phyloP scores from a whole-genome alignment of 306 rosid genomes.

The Lithocarpus polystachyus region DNA sequence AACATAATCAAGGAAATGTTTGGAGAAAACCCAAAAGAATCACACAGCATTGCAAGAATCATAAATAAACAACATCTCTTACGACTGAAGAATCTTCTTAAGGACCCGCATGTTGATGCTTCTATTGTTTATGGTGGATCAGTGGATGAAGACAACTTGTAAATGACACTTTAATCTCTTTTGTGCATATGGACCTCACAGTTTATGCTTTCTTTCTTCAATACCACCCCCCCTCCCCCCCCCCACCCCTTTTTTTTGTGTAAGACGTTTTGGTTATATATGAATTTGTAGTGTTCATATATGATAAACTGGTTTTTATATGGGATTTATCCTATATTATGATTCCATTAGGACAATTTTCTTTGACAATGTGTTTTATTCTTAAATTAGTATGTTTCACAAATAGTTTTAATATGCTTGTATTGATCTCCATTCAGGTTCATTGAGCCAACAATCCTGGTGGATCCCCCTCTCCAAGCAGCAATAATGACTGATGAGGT shows the following conservation, averaged over 20 bases:
- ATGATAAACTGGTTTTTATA: too few species aligned
- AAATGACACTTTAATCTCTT: constrained; percentile 6
- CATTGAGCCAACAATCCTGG: constrained; percentile 75
- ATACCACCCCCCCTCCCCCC: too few species aligned
- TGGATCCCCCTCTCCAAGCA: constrained; percentile 67
- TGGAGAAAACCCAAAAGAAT: constrained; percentile 47
- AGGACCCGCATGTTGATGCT: constrained; percentile 38
- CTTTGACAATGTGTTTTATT: too few species aligned
- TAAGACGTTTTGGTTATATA: too few species aligned
- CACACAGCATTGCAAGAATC: constrained; percentile 50
- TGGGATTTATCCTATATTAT: too few species aligned
- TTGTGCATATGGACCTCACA: neutral
- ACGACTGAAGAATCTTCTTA: constrained; percentile 47
- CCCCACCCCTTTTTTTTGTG: too few species aligned
- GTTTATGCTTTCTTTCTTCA: neutral
- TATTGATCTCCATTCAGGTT: constrained; percentile 43
- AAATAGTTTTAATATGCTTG: too few species aligned
- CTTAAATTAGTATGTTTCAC: too few species aligned
- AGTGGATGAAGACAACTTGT: constrained; percentile 58
- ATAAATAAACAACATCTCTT: constrained; percentile 44
- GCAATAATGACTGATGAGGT: constrained; percentile 68
- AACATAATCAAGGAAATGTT: constrained; percentile 43
- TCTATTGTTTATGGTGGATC: constrained; percentile 67
- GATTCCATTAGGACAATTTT: too few species aligned
- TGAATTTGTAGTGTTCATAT: too few species aligned